A percentile compares a stretch with the other conserved stretches of the same genome.
phyloP scores from a whole-genome alignment of 768 basidiomycete genomes.

The Termitomyces heimii region DNA sequence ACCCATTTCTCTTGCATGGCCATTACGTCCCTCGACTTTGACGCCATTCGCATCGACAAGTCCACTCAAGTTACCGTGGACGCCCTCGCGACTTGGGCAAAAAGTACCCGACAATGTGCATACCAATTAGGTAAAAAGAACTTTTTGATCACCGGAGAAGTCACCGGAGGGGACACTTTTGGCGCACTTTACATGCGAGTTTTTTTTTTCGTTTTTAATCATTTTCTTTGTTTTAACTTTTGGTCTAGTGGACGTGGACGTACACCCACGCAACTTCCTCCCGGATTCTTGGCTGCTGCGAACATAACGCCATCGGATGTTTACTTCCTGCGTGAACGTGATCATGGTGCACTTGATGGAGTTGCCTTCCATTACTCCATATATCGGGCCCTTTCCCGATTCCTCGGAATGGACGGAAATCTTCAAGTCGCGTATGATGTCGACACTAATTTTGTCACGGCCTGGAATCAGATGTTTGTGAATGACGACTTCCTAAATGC shows the following conservation, averaged over 20 bases:
- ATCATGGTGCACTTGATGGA: constrained; percentile 60
- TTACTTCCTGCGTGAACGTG: constrained; percentile 72
- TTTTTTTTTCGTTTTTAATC: background rate
- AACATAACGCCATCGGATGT: constrained; percentile 55
- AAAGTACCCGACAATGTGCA: constrained; percentile 72
- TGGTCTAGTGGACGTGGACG: constrained; percentile 78
- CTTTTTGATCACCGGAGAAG: constrained; percentile 89
- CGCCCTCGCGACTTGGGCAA: constrained; percentile 72
- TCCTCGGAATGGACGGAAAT: constrained; percentile 96
- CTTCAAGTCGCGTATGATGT: constrained; percentile 86
- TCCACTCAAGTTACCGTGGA: constrained; percentile 87
- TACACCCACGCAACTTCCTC: constrained; percentile 64
- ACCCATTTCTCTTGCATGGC: constrained; percentile 78
- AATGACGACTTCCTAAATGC: constrained; percentile 84
- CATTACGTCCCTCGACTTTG: constrained; percentile 84
- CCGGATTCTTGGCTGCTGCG: constrained; percentile 62
- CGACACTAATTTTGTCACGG: constrained; percentile 74
- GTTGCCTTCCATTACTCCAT: constrained; percentile 94
- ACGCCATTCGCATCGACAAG: constrained; percentile 95
- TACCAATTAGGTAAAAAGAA: constrained; percentile 68
- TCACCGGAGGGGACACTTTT: constrained; percentile 91
- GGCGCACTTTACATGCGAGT: constrained; percentile 80
- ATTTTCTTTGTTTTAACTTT: background rate
- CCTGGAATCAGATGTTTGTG: constrained; percentile 91
- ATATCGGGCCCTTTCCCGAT: constrained; percentile 80